Evolutionary conservation across 768 basidiomycete genomes (phyloP).

Genomic region (Termitomyces eurrhizus): DNA sequence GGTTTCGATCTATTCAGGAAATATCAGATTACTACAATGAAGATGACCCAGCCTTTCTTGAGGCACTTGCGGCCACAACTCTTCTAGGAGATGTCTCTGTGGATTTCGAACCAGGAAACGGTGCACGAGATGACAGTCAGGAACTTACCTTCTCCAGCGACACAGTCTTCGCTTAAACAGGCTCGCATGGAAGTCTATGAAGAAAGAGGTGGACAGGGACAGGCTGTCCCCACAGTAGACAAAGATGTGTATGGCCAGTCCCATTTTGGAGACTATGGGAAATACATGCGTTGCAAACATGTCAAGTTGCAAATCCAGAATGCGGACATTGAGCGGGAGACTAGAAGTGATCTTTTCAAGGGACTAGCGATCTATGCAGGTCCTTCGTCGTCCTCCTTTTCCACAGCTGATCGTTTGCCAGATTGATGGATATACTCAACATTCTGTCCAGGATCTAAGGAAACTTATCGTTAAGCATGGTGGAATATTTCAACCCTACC

Average conservation of each 20-base stretch:
- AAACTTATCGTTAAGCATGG: constrained; percentile 80
- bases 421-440: constrained; percentile 90
- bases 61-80: constrained; percentile 39
- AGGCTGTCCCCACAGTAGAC: constrained; percentile 21
- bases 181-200: constrained; percentile 25
- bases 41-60: constrained; percentile 50
- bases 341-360: constrained; percentile 50
- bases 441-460: constrained; percentile 82
- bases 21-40: constrained; percentile 53
- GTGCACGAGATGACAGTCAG: constrained; percentile 20
- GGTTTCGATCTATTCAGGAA: constrained; percentile 67
- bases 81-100: constrained; percentile 43
- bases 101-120: background rate
- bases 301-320: constrained; percentile 89
- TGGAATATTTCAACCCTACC: constrained; percentile 78
- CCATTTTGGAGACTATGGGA: constrained; percentile 77
- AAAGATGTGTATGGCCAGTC: too few species aligned
- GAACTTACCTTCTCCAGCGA: constrained; percentile 31
- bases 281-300: constrained; percentile 90
- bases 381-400: constrained; percentile 4
- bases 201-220: constrained; percentile 14
- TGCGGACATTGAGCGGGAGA: constrained; percentile 25
- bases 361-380: constrained; percentile 82
- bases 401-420: constrained; percentile 23
- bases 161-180: constrained; percentile 41